Base-by-base conservation (phyloP, 768 basidiomycete species). In the Leccinum variicolor region DNA sequence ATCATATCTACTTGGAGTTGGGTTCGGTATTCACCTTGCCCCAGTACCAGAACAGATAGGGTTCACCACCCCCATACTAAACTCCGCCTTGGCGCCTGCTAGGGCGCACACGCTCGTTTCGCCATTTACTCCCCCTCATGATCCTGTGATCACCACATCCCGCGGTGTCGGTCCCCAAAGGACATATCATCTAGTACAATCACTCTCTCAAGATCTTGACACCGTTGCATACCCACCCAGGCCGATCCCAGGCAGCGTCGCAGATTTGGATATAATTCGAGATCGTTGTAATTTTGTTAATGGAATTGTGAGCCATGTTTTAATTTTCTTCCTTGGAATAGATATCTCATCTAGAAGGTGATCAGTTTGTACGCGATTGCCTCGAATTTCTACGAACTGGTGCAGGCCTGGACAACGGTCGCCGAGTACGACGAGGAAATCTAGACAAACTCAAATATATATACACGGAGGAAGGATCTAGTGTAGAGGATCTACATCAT, bases 291-390 rank as follows among this genome's bases (percentile, higher is more conserved):
- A 92, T 74, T 95, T 94, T 68, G 80, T 83, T 31, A 75, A 80
- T 60, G 78, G 79, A 64, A 89, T 89, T 81, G 90, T 88, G 54
- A 43, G 72, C n/a, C 21, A 6, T 17, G 11, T 23, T 54, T 54
- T 29, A 19, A 6, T 15, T 10, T 33, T 21, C 26, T 13, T 7
- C 48, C 56, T 41, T 28, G 21, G 45, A 13, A 14, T 34, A 46
- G 15, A 47, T 15, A 56, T 47, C 26, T 50, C 54, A 56, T 47
- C 28, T 49, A 55, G 56, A 17, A 14, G 19, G 19, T 51, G 31
- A 33, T 28, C 19, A 95, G 89, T 94, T 92, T 71, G 95, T 97
- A n/a, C 88, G 95, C 10, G 94, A 97, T 67, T 98, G 95, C 65
- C 75, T 97, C 34, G 94, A 97, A 68, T 87, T 94, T 61, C 80